Evolutionary conservation across 305 asterid species (phyloP).

Genomic region (Fraxinus sp.): DNA sequence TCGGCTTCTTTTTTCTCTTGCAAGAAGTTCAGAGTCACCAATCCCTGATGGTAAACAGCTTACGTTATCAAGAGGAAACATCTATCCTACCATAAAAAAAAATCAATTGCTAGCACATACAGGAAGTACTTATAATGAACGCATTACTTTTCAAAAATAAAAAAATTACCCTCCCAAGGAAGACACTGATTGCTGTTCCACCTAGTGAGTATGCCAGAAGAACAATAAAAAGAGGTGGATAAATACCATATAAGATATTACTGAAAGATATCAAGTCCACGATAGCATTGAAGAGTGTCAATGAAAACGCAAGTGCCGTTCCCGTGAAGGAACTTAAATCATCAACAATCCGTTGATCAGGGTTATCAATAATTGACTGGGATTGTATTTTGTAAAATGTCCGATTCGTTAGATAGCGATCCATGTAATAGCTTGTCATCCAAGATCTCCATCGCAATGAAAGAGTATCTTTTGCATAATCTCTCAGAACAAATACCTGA

Average conservation of each 20-base stretch:
- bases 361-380: constrained; percentile 82
- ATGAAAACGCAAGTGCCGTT: constrained; percentile 83
- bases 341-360: constrained; percentile 93
- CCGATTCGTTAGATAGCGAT: constrained; percentile 78
- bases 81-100: neutral
- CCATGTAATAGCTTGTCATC: constrained; percentile 89
- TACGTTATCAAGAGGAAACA: constrained; percentile 8
- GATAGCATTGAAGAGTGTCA: constrained; percentile 72
- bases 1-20: constrained; percentile 98
- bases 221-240: constrained; percentile 81
- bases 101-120: constrained; percentile 1
- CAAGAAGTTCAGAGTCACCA: constrained; percentile 75
- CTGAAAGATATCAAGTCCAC: constrained; percentile 88
- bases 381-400: constrained; percentile 79
- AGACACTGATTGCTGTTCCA: constrained; percentile 86
- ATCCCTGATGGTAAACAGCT: constrained; percentile 45
- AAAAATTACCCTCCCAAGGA: constrained; percentile 72
- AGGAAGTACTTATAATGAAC: neutral
- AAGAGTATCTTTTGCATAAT: constrained; percentile 83
- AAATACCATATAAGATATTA: constrained; percentile 75
- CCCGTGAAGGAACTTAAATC: constrained; percentile 91
- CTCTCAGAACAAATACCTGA: constrained; percentile 86
- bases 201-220: constrained; percentile 79
- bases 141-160: constrained; percentile 15
- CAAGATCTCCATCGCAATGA: constrained; percentile 92